phyloP scores from a whole-genome alignment of 176 grass and related monocot genomes.

The Pharus latifolius region DNA sequence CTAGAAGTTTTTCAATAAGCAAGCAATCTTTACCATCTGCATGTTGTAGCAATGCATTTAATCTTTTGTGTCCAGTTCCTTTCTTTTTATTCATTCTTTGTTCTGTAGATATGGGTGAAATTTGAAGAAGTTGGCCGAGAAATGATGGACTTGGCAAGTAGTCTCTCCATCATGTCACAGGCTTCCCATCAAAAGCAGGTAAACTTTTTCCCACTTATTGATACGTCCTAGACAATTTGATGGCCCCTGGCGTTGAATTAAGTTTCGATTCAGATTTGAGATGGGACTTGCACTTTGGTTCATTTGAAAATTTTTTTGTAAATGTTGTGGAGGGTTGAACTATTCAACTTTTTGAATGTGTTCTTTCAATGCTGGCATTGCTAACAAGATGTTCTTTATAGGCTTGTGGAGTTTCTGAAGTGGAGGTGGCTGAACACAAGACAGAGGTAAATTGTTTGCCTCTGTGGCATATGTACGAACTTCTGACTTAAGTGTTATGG shows the following conservation, averaged over 20 bases:
- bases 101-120: conserved; percentile 62
- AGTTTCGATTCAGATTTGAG: background rate
- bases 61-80: no score
- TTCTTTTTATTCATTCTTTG: background rate
- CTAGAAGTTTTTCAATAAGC: no score
- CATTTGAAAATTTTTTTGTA: background rate
- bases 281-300: background rate
- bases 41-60: no score
- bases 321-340: background rate
- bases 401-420: conserved; percentile 53
- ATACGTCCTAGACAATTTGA: background rate
- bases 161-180: conserved; percentile 47
- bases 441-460: conserved; percentile 34
- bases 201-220: background rate
- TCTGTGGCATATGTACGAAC: no score
- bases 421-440: conserved; percentile 44
- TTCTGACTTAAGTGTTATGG: conserved; percentile 7
- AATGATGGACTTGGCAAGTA: conserved; percentile 51
- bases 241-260: background rate
- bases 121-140: conserved; percentile 59
- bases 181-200: conserved; percentile 81
- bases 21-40: no score
- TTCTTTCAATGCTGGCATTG: conserved; percentile 7
- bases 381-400: conserved; percentile 21
- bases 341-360: conserved; percentile 10